A percentile compares a stretch with the other conserved stretches of the same genome.
These are phyloP conservation scores for Periconia sp. DNA, from an alignment of 2,329 filamentous ascomycete genomes.

Conservation along the genomic window DNA sequence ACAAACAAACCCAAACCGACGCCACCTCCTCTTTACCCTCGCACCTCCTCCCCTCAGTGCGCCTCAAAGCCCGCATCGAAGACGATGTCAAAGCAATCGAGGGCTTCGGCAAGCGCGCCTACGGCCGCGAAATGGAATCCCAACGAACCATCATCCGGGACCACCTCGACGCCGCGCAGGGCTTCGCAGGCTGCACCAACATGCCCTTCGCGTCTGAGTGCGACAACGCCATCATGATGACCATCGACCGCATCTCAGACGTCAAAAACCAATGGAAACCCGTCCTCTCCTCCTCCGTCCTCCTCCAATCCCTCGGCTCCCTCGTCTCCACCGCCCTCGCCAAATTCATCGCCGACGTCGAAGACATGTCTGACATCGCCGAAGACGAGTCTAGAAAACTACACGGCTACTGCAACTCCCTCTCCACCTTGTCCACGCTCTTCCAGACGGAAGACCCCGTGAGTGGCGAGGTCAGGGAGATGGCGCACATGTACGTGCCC, in stretches of 20 bases:
- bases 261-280: conserved; percentile 60
- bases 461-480: conserved; percentile 47
- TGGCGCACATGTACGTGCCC: conserved; percentile 63
- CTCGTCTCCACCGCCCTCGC: conserved; percentile 59
- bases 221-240: conserved; percentile 60
- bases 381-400: conserved; percentile 63
- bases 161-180: conserved; percentile 64
- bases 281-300: conserved; percentile 60
- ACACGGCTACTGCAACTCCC: conserved; percentile 57
- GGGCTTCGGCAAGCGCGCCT: conserved; percentile 62
- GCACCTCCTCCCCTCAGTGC: conserved; percentile 35
- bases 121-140: conserved; percentile 65
- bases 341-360: conserved; percentile 63
- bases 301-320: conserved; percentile 64
- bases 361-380: conserved; percentile 65
- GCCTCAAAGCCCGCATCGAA: conserved; percentile 53
- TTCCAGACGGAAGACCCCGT: conserved; percentile 43
- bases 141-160: conserved; percentile 65
- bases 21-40: conserved; percentile 29
- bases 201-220: conserved; percentile 62
- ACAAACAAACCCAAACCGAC: conserved; percentile 45
- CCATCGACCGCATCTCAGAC: conserved; percentile 59
- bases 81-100: conserved; percentile 59
- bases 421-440: conserved; percentile 59
- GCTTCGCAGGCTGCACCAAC: conserved; percentile 61